Conservation (phyloP, 148 eudicot species). For the Diospyros lotus region DNA sequence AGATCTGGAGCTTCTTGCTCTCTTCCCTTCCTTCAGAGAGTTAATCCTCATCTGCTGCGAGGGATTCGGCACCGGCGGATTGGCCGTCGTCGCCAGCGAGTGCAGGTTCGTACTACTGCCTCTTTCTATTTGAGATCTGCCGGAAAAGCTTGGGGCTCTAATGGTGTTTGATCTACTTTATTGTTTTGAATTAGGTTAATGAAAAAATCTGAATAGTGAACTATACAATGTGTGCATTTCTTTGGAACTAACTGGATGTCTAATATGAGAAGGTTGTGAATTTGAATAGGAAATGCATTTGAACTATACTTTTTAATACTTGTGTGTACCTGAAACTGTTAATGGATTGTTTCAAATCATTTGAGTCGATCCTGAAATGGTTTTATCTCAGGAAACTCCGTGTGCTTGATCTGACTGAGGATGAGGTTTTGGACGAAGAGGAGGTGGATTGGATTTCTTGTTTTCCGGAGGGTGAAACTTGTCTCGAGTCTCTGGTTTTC, state of each 20-base stretch:
- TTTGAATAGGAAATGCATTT: not conserved
- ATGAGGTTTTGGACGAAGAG: conserved; percentile 61
- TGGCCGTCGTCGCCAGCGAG: conserved; percentile 44
- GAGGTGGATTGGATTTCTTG: conserved; percentile 77
- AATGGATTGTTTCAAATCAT: not conserved
- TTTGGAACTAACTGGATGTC: conserved; percentile 2
- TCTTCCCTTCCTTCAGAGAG: conserved; percentile 46
- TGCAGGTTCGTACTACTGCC: conserved; percentile 41
- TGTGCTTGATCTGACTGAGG: conserved; percentile 76
- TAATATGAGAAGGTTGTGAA: not conserved
- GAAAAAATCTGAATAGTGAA: not conserved
- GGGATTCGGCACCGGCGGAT: conserved; percentile 62
- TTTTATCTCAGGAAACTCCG: conserved; percentile 51
- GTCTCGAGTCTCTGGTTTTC: conserved; percentile 61
- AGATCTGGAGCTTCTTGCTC: conserved; percentile 40
- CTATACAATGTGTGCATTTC: conserved; percentile 4
- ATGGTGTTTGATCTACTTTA: not conserved
- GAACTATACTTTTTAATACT: not conserved
- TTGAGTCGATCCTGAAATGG: not conserved
- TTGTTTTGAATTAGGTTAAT: not conserved
- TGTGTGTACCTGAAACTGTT: not conserved
- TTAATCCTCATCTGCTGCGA: conserved; percentile 68
- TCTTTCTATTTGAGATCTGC: not conserved
- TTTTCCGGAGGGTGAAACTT: conserved; percentile 58
- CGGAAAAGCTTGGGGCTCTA: not conserved